Percentiles rank a stretch among this genome's conserved stretches.
Conservation (phyloP, 139 green algal species). For the Closterium sp. region DNA sequence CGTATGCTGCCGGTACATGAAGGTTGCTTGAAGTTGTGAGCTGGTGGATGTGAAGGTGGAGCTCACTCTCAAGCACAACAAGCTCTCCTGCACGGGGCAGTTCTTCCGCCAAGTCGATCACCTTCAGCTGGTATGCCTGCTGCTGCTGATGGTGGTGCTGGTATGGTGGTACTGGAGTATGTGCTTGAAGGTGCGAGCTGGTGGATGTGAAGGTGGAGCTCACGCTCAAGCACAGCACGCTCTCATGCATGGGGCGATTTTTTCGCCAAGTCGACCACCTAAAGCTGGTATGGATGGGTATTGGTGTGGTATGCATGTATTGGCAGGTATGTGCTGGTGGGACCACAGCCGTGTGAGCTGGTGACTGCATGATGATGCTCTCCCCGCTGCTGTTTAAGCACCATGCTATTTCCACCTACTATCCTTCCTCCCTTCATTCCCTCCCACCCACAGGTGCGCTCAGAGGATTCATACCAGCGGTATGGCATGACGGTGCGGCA, state of each 20-base stretch:
- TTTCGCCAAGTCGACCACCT: conserved; percentile 13
- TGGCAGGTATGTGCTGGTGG: too few relatives aligned
- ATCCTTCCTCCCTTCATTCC: too few relatives aligned
- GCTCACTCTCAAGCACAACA: conserved; percentile 37
- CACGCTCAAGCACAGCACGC: conserved; percentile 29
- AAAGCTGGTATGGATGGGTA: conserved; percentile 19
- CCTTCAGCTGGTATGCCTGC: conserved; percentile 24
- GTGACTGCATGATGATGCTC: conserved; percentile 7
- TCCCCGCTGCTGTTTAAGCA: too few relatives aligned
- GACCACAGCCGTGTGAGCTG: conserved; percentile 33
- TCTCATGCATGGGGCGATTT: conserved; percentile 15
- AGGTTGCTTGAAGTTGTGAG: neutral
- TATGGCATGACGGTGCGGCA: conserved; percentile 47
- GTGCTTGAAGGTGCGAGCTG: conserved; percentile 11
- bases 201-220: conserved; percentile 51
- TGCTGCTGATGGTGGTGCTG: neutral
- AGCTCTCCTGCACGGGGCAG: neutral
- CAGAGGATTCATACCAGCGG: conserved; percentile 32
- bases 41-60: conserved; percentile 51
- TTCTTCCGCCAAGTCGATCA: conserved; percentile 19
- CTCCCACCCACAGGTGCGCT: conserved; percentile 19
- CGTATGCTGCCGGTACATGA: too few relatives aligned
- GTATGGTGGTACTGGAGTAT: too few relatives aligned
- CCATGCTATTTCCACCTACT: too few relatives aligned
- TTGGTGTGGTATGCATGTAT: too few relatives aligned